Base-by-base conservation (phyloP, 208 protist species). In the Trypanosomatidae sp. region DNA sequence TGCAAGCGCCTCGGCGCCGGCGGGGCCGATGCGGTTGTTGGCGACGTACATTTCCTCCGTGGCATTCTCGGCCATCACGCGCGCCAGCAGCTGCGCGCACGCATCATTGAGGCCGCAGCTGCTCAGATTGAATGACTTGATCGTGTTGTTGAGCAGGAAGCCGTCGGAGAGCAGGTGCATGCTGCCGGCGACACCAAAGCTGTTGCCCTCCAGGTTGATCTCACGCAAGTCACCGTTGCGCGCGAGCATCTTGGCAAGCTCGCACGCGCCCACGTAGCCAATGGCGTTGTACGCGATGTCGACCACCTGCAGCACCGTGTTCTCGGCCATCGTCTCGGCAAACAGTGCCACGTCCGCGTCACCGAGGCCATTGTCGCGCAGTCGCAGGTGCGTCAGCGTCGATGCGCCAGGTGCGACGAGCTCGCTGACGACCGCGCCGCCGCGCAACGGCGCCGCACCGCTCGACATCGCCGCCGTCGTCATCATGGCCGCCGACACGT, bases 231-330 rank as follows among this genome's bases (percentile, higher is more conserved):
- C 83, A 28, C 60, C 61, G 55, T 92, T 92, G 23, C 66, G 68
- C 23, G 71, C 66, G 5, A 95, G 55, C 42, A 92, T 70, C 35
- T 74, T 65, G 7, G 72, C 68, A 16, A 92, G 38, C 49, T 83
- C 74, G 6, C 70, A 41, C 15, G 82, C 87, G n/a, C 76, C 81
- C 16, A 72, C 37, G 46, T 69, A 80, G 28, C 74, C 71, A 51
- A 95, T 77, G 41, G 55, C 50, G 71, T 95, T 95, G 66, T 89
- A 90, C 51, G 72, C 86, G 16, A 95, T 51, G 56, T 95, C 87
- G 21, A 95, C 61, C 32, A 57, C 49, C 23, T 78, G 61, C 10
- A 95, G 53, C 23, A 56, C 69, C 4, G 77, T 69, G 52, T 95
- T 95, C 43, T 91, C 81, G 1, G 68, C 60, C 3, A 91, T 61